Percentiles rank a stretch among this genome's conserved stretches.
Conservation (phyloP, 139 green algal genomes). For the Volvox africanus region DNA sequence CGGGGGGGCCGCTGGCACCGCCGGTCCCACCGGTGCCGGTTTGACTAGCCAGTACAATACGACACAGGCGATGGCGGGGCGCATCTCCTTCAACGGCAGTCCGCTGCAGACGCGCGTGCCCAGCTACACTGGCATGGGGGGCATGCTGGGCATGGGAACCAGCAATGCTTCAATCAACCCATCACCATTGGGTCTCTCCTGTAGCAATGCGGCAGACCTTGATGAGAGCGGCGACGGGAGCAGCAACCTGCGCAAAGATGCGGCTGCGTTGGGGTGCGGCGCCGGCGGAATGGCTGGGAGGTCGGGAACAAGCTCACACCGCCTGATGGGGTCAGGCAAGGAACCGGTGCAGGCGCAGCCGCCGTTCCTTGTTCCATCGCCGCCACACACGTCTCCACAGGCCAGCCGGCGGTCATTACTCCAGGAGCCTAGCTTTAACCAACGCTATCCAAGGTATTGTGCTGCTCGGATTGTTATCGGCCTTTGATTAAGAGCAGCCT, state of each 20-base stretch:
- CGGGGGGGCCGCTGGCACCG: neutral
- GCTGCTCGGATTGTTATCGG: neutral
- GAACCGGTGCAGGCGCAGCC: neutral
- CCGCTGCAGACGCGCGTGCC: constrained; percentile 18
- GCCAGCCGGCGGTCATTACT: constrained; percentile 8
- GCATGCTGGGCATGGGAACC: neutral
- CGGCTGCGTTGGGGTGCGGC: neutral
- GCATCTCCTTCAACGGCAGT: constrained; percentile 8
- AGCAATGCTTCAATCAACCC: constrained; percentile 3
- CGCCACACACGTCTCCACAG: constrained; percentile 24
- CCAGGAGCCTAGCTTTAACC: constrained; percentile 48
- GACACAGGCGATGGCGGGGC: neutral
- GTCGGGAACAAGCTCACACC: neutral
- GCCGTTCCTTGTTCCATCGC: constrained; percentile 43
- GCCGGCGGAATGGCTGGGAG: no score
- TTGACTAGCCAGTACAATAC: neutral
- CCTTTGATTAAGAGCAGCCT: no score
- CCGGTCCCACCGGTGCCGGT: neutral
- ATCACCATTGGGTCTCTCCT: constrained; percentile 34
- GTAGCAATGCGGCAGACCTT: constrained; percentile 22
- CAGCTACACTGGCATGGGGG: neutral
- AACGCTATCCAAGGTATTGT: neutral
- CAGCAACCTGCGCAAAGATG: neutral
- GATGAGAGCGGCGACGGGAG: neutral
- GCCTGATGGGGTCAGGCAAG: neutral